Evolutionary conservation across 176 grass and related monocot genomes (phyloP).

Genomic region (Oryza glaberrima): DNA sequence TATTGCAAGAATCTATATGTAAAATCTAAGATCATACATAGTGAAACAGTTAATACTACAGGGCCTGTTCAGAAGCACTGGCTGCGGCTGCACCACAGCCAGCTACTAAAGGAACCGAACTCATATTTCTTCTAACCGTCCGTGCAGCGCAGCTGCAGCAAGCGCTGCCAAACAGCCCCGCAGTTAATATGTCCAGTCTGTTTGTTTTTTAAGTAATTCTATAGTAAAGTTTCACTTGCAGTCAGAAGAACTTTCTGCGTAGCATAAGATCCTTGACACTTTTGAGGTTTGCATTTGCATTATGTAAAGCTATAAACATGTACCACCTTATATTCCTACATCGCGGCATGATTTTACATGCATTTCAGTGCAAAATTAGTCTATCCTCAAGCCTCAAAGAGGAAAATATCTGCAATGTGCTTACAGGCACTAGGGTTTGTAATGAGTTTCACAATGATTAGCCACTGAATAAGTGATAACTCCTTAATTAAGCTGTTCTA

Average conservation of each 20-base stretch:
- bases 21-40: not conserved
- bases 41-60: not conserved
- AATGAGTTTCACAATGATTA: not conserved
- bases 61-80: too few relatives aligned
- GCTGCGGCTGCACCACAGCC: too few relatives aligned
- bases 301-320: not conserved
- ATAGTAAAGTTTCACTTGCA: not conserved
- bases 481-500: not conserved
- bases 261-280: not conserved
- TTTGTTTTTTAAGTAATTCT: not conserved
- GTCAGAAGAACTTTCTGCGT: not conserved
- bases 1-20: not conserved
- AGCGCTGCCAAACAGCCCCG: too few relatives aligned
- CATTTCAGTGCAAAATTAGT: not conserved
- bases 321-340: not conserved
- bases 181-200: not conserved
- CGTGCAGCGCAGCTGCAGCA: too few relatives aligned
- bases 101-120: too few relatives aligned
- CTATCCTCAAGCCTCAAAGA: not conserved
- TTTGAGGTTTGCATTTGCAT: not conserved
- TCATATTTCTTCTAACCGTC: too few relatives aligned
- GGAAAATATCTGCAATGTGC: not conserved
- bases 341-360: not conserved
- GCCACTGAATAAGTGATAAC: not conserved
- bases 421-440: not conserved